Percentiles rank a stretch among this genome's conserved stretches.
These are phyloP conservation scores for Suillus occidentalis DNA, from an alignment of 768 basidiomycete genomes.

Conservation along the genomic window DNA sequence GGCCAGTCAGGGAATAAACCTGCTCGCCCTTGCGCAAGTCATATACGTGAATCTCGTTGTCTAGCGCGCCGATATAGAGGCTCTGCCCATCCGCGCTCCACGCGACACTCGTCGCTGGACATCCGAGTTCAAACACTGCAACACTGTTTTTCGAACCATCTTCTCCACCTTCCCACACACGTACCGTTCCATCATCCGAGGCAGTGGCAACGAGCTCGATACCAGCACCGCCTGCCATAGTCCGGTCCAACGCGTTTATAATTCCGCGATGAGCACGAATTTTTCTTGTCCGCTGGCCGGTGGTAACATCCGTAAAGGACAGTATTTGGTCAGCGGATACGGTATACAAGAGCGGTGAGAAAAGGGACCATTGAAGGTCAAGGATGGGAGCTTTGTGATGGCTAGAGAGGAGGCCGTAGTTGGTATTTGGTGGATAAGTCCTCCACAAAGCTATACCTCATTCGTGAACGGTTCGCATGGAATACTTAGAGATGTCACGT, in stretches of 20 bases:
- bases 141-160: slow-evolving; percentile 73
- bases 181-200: slow-evolving; percentile 89
- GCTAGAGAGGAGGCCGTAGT: slow-evolving; percentile 83
- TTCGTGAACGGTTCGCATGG: slow-evolving; percentile 4
- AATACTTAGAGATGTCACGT: slow-evolving; percentile 34
- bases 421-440: slow-evolving; percentile 89
- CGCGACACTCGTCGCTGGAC: slow-evolving; percentile 88
- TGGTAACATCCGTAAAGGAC: slow-evolving; percentile 72
- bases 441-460: slow-evolving; percentile 72
- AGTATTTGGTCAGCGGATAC: slow-evolving; percentile 91
- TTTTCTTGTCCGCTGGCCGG: slow-evolving; percentile 78
- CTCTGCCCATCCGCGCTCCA: slow-evolving; percentile 91
- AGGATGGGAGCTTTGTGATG: slow-evolving; percentile 90
- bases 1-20: slow-evolving; percentile 78
- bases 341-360: slow-evolving; percentile 70
- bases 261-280: slow-evolving; percentile 90
- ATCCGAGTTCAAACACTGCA: slow-evolving; percentile 79
- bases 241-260: slow-evolving; percentile 86
- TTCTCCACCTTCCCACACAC: slow-evolving; percentile 88
- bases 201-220: slow-evolving; percentile 85
- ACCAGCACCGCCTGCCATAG: slow-evolving; percentile 81
- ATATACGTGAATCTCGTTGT: slow-evolving; percentile 95
- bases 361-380: slow-evolving; percentile 89
- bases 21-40: slow-evolving; percentile 86
- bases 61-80: slow-evolving; percentile 88